Base-by-base conservation (phyloP, 768 basidiomycete species). In the Cystobasidiopsis lactophilus region DNA sequence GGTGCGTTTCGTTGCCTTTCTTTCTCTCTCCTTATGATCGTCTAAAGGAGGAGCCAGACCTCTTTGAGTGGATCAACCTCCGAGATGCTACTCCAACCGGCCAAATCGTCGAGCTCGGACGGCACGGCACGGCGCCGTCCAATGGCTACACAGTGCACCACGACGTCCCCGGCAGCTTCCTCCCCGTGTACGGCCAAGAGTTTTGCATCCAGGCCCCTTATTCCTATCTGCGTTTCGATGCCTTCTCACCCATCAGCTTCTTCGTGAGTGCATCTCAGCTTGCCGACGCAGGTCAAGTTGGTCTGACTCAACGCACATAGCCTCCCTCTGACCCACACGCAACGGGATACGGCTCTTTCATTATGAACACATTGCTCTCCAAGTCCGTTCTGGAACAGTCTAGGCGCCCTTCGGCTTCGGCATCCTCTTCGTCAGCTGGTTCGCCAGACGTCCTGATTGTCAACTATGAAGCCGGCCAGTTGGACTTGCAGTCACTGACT, bases 391-490 rank as follows among this genome's bases (percentile, higher is more conserved):
- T 59, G 41, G 7, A 2, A 33, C 50, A 2, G 40, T 23, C 50
- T 18, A 13, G n/a, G n/a, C n/a, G n/a, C n/a, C n/a, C n/a, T n/a
- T n/a, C n/a, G n/a, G n/a, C n/a, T n/a, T n/a, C n/a, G n/a, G n/a
- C n/a, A n/a, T n/a, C n/a, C n/a, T n/a, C n/a, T n/a, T n/a, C n/a
- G n/a, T n/a, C 2, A 40, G 47, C 27, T 31, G 33, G 10, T 23
- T 39, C 38, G 14, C 57, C 69, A 5, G 66, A 72, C 23, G 69
- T 77, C 21, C 67, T 76, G 40, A 61, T 74, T 29, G 56, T 79
- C 40, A 69, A 74, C 51, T 77, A 75, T 67, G 71, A 73, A 56
- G 63, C 75, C n/a, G 72, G 70, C 3, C 59, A 69, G 59, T 66
- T 70, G 0, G 63, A 74, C 54, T 73, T 75, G 54, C 58, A 62